Base-by-base conservation (phyloP, 768 basidiomycete genomes). In the Mycena albidolilacea region DNA sequence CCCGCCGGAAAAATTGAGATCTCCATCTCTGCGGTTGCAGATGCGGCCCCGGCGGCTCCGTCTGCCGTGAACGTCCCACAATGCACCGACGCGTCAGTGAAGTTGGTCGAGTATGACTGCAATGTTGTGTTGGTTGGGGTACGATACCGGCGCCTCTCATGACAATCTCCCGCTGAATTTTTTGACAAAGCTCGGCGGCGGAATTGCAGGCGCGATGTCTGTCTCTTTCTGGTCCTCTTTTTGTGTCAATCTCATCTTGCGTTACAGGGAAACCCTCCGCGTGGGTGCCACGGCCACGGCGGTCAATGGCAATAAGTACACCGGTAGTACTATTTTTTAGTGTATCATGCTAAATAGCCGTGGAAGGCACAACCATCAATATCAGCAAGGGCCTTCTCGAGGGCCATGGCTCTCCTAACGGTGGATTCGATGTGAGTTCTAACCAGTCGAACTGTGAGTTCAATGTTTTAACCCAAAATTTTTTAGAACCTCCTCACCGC, bases 301-400 rank as follows among this genome's bases (percentile, higher is more conserved):
- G 54, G 74, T 77, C 35, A 54, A 77, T 57, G 76, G 76, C 54
- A 73, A 73, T 76, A 59, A 46, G 73, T 15, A 3, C 8, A 48
- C 7, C 7, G 1, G n/a, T n/a, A n/a, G n/a, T 37, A 14, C 15
- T 11, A 17, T 38, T 46, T 46, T 46, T 15, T 30, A 17, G 5
- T 5, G n/a, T 61, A 17, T 7, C 35, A 21, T 23, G 39, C 59
- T 39, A 30, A 46, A 58, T 23, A 39, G 21, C n/a, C 12, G 35
- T 1, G 21, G 12, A 9, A 76, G 76, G 76, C 21, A 73, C 69
- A 15, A 75, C 74, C 37, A 75, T 77, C n/a, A 74, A 77, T 44
- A 77, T 77, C 60, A 75, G 74, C 57, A 77, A 77, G 41, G 76
- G 76, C n/a, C 74, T 70, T 12, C 72, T 77, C 3, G 76, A 77